Evolutionary conservation across 768 basidiomycete genomes (phyloP).

Genomic region (Lentinula detonsa): DNA sequence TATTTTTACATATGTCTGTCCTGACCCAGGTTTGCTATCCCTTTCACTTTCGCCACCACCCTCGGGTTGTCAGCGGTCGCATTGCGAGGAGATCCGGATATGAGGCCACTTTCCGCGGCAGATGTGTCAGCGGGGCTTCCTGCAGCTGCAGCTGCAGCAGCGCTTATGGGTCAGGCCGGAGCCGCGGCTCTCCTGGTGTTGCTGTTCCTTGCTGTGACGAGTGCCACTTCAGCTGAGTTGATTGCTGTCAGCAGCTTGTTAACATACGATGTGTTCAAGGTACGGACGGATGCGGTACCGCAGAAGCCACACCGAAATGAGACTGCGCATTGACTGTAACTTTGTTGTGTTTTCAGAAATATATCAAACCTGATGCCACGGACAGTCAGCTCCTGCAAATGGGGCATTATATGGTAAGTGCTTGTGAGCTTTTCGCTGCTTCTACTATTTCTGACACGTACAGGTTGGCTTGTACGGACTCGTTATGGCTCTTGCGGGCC

Average conservation of each 20-base stretch:
- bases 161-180: conserved; percentile 75
- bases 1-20: not conserved
- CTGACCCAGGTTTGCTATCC: conserved; percentile 66
- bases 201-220: conserved; percentile 83
- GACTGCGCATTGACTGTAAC: not conserved
- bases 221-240: conserved; percentile 83
- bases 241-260: conserved; percentile 84
- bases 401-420: conserved; percentile 57
- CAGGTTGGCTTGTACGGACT: conserved; percentile 68
- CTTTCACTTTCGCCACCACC: conserved; percentile 81
- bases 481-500: conserved; percentile 76
- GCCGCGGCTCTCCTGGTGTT: conserved; percentile 75
- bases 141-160: conserved; percentile 76
- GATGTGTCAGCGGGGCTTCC: conserved; percentile 90
- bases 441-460: not conserved
- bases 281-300: conserved; percentile 12
- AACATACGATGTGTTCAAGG: conserved; percentile 85
- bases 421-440: not conserved
- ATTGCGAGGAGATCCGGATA: conserved; percentile 51
- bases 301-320: not conserved
- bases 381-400: conserved; percentile 65
- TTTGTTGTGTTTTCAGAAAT: conserved; percentile 33
- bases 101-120: conserved; percentile 40
- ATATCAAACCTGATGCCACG: conserved; percentile 78
- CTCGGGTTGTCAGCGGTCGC: conserved; percentile 88